phyloP scores from a whole-genome alignment of 2,329 filamentous ascomycete species.

The Pseudogymnoascus sp. region DNA sequence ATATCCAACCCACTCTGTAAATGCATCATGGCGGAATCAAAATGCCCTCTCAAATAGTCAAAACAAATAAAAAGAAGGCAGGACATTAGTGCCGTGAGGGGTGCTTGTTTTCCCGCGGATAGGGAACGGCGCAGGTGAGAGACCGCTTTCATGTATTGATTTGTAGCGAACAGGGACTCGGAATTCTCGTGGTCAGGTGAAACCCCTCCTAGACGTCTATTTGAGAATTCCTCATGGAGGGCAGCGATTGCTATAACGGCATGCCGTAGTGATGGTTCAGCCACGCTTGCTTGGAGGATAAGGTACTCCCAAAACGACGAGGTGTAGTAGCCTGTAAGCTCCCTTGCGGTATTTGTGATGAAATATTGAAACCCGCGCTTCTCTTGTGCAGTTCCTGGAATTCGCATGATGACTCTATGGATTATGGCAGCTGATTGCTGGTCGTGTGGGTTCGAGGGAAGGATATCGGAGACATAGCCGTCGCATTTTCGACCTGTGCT shows the following conservation, averaged over 20 bases:
- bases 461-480: slow-evolving; percentile 14
- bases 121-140: slow-evolving; percentile 20
- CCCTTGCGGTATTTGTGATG: slow-evolving; percentile 18
- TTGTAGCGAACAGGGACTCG: slow-evolving; percentile 18
- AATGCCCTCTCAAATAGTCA: slow-evolving; percentile 23
- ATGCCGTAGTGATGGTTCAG: slow-evolving; percentile 22
- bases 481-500: slow-evolving; percentile 22
- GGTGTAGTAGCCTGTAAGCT: slow-evolving; percentile 23
- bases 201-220: slow-evolving; percentile 10
- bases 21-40: slow-evolving; percentile 24
- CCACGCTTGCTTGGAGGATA: slow-evolving; percentile 21
- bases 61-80: slow-evolving; percentile 26
- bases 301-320: slow-evolving; percentile 22
- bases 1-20: slow-evolving; percentile 23
- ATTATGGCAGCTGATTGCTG: neutral
- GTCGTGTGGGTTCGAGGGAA: slow-evolving; percentile 8
- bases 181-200: neutral
- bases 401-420: neutral
- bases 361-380: slow-evolving; percentile 24
- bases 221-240: slow-evolving; percentile 23
- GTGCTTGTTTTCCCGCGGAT: slow-evolving; percentile 16
- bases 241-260: slow-evolving; percentile 24
- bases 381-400: slow-evolving; percentile 20
- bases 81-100: slow-evolving; percentile 22
- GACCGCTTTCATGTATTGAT: slow-evolving; percentile 26